Percentiles rank a stretch among this genome's conserved stretches.
Conservation (phyloP, 139 green algal genomes). For the Desmodesmus armatus region DNA sequence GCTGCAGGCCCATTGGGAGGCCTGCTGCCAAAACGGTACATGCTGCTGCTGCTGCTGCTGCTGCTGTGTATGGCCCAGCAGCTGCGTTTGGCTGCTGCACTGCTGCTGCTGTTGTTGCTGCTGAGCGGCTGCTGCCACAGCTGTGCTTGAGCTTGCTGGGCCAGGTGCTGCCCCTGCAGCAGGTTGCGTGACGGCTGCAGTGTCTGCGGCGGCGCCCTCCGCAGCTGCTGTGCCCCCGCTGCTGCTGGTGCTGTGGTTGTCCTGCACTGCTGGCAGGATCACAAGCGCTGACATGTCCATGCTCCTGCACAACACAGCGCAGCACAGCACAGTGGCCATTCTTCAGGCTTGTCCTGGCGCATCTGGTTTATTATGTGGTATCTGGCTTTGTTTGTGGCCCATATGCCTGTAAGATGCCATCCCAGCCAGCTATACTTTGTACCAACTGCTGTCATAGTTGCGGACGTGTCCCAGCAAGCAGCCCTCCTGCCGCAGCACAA, state of each 20-base stretch:
- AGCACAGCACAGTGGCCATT: too few species aligned
- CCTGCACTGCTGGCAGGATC: not conserved
- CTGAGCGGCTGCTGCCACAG: not conserved
- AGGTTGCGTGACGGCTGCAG: not conserved
- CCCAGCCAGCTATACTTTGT: too few species aligned
- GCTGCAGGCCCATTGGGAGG: slow-evolving; percentile 5
- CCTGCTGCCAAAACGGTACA: slow-evolving; percentile 23
- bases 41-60: slow-evolving; percentile 14
- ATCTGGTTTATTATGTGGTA: too few species aligned
- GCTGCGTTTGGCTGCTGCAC: not conserved
- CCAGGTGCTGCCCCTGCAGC: not conserved
- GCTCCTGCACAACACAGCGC: not conserved
- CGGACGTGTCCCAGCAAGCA: too few species aligned
- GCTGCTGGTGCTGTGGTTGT: not conserved
- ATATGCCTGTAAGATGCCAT: too few species aligned
- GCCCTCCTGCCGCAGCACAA: too few species aligned
- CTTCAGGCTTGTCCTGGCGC: too few species aligned
- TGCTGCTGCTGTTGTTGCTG: not conserved
- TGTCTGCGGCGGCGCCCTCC: too few species aligned
- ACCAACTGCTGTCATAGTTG: too few species aligned
- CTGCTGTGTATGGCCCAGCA: not conserved
- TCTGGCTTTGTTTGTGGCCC: too few species aligned
- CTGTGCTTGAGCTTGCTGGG: slow-evolving; percentile 8
- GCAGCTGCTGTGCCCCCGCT: not conserved
- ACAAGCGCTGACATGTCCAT: slow-evolving; percentile 38